These are phyloP conservation scores for Usnea hakonensis DNA, from an alignment of 495 filamentous ascomycete species.

Conservation along the genomic window DNA sequence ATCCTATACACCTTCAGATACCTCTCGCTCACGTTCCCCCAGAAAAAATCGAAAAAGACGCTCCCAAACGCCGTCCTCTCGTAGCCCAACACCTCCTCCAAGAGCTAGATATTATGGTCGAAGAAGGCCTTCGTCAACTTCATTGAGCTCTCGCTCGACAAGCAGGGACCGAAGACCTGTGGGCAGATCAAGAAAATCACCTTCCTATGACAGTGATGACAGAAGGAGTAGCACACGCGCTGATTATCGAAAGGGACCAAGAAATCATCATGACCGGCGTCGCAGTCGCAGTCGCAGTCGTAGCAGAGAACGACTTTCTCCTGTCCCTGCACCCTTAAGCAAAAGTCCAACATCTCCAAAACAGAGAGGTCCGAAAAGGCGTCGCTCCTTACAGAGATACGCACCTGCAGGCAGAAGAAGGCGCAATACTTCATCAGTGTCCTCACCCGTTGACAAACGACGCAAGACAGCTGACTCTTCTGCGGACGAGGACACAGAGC, in stretches of 20 bases:
- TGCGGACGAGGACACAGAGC: constrained; percentile 46
- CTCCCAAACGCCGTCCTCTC: constrained; percentile 37
- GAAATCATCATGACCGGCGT: constrained; percentile 33
- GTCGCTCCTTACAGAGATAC: constrained; percentile 47
- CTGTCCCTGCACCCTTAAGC: constrained; percentile 25
- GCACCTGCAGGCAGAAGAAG: constrained; percentile 41
- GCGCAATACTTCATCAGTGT: constrained; percentile 43
- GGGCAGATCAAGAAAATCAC: constrained; percentile 36
- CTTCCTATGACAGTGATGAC: constrained; percentile 36
- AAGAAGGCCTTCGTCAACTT: constrained; percentile 19
- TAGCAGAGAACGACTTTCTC: constrained; percentile 17
- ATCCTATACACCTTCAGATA: constrained; percentile 42
- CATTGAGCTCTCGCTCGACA: constrained; percentile 38
- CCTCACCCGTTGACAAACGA: constrained; percentile 43
- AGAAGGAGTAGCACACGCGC: constrained; percentile 36
- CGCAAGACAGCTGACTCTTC: constrained; percentile 56
- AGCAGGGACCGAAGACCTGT: constrained; percentile 28
- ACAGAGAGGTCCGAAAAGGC: constrained; percentile 40
- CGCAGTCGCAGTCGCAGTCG: constrained; percentile 39
- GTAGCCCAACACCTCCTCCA: constrained; percentile 37
- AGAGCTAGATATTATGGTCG: constrained; percentile 14
- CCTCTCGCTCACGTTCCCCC: constrained; percentile 55
- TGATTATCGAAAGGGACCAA: constrained; percentile 45
- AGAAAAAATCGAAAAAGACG: constrained; percentile 45
- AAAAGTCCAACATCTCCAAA: constrained; percentile 30